These are phyloP conservation scores for Sarocladiaceae sp. DNA, from an alignment of 2,329 filamentous ascomycete genomes.

Conservation along the genomic window DNA sequence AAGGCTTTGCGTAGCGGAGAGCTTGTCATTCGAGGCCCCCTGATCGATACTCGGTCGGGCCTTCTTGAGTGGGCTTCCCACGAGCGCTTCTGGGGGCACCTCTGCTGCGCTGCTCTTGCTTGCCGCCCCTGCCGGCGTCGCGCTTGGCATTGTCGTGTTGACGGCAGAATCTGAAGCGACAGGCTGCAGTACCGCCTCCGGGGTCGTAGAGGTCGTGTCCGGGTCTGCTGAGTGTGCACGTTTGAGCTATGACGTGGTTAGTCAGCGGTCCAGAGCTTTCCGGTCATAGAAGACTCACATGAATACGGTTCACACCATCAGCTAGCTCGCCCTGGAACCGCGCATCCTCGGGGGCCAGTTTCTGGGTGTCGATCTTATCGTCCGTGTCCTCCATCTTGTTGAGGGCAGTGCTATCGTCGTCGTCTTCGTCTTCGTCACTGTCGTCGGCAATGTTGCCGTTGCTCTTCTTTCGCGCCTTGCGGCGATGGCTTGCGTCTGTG, in stretches of 20 bases:
- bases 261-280: slow-evolving; percentile 12
- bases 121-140: slow-evolving; percentile 15
- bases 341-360: slow-evolving; percentile 64
- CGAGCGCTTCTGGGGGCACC: slow-evolving; percentile 30
- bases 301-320: slow-evolving; percentile 76
- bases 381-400: slow-evolving; percentile 46
- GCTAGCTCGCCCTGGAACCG: slow-evolving; percentile 68
- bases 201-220: slow-evolving; percentile 34
- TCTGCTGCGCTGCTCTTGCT: slow-evolving; percentile 19
- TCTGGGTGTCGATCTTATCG: slow-evolving; percentile 23
- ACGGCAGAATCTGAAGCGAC: slow-evolving; percentile 13
- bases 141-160: slow-evolving; percentile 10
- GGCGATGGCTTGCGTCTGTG: slow-evolving; percentile 47
- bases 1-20: slow-evolving; percentile 24
- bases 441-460: slow-evolving; percentile 64
- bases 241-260: slow-evolving; percentile 55
- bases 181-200: slow-evolving; percentile 28
- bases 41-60: slow-evolving; percentile 54
- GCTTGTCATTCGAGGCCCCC: slow-evolving; percentile 18
- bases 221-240: slow-evolving; percentile 71
- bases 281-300: slow-evolving; percentile 43
- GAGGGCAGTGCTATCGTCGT: slow-evolving; percentile 54
- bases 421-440: slow-evolving; percentile 69
- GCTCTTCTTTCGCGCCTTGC: slow-evolving; percentile 56
- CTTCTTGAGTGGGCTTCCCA: slow-evolving; percentile 72